Conservation (phyloP, 257 asterid species). For the Capsicum pubescens region DNA sequence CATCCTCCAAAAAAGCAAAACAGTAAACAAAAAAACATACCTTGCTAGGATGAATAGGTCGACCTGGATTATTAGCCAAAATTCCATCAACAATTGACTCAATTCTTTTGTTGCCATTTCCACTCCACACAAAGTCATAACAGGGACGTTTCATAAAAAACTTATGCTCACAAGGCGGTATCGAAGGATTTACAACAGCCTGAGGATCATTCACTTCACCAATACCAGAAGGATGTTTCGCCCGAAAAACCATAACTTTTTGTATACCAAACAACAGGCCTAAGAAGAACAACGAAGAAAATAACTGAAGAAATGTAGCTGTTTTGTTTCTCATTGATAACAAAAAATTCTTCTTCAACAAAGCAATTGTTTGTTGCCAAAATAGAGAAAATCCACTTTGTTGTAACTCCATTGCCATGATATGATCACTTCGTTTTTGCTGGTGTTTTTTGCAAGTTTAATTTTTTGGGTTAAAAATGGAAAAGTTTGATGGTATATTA, state of each 20-base stretch:
- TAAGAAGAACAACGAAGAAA: constrained; percentile 49
- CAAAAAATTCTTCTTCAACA: constrained; percentile 45
- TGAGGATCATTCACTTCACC: constrained; percentile 38
- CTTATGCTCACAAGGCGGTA: constrained; percentile 51
- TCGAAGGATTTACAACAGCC: constrained; percentile 33
- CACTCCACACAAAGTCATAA: constrained; percentile 54
- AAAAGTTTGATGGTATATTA: background rate
- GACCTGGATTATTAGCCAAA: constrained; percentile 47
- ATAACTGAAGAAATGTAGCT: constrained; percentile 41
- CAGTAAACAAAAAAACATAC: constrained; percentile 12
- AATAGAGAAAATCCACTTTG: constrained; percentile 43
- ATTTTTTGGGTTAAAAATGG: background rate
- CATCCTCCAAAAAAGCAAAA: no score
- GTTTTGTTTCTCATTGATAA: constrained; percentile 38
- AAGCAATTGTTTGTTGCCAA: constrained; percentile 42
- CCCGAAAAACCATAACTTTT: background rate
- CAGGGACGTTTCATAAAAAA: constrained; percentile 42
- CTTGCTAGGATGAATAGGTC: constrained; percentile 40
- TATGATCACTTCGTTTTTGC: background rate
- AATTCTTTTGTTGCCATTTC: constrained; percentile 38
- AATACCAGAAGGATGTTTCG: constrained; percentile 10
- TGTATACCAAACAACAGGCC: constrained; percentile 38
- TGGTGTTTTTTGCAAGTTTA: background rate
- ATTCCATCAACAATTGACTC: constrained; percentile 39
- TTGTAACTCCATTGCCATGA: constrained; percentile 37